Conservation (phyloP, 75 land plant species). For the Pinus taeda region DNA sequence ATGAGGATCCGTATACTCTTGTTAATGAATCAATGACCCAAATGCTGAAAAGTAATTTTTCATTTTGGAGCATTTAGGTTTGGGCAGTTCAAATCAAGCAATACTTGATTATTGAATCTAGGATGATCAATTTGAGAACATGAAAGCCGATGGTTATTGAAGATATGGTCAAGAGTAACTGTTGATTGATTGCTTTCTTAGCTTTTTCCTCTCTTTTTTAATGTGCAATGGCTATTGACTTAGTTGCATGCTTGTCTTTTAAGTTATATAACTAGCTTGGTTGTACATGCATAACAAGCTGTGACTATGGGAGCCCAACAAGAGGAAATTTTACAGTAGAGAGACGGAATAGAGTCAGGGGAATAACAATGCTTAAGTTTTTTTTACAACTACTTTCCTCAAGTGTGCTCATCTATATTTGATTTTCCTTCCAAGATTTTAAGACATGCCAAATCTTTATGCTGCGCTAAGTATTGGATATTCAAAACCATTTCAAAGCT, state of each 20-base stretch:
- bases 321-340: background rate
- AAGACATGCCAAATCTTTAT: background rate
- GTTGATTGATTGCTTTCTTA: too few relatives aligned
- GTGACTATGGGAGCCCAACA: background rate
- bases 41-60: background rate
- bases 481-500: background rate
- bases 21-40: background rate
- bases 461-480: background rate
- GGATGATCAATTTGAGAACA: too few relatives aligned
- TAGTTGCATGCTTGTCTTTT: background rate
- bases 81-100: background rate
- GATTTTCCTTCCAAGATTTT: background rate
- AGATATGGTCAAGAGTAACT: too few relatives aligned
- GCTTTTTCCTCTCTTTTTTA: too few relatives aligned
- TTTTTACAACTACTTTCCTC: background rate
- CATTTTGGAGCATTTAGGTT: background rate
- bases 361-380: background rate
- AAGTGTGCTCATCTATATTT: conserved; percentile 2
- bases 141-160: background rate
- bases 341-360: background rate
- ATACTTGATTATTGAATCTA: background rate
- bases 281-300: background rate
- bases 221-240: background rate
- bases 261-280: background rate
- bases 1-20: too few relatives aligned